Evolutionary conservation across 495 filamentous ascomycete species (phyloP).

Genomic region (Xylaria palmicola): DNA sequence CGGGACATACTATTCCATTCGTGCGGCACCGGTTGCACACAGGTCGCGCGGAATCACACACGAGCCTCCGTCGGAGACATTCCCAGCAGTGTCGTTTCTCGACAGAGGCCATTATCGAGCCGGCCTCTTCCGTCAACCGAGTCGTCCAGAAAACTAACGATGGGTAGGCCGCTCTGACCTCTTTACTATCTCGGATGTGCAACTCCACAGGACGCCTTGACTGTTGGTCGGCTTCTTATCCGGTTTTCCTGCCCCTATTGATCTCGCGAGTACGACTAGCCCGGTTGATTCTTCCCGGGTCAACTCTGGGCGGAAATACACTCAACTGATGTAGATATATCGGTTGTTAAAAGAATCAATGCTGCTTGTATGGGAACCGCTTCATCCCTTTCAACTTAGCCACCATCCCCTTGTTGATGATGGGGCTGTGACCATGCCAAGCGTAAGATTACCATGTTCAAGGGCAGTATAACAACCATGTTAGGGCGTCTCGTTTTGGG

Average conservation of each 20-base stretch:
- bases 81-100: slow-evolving; percentile 38
- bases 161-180: neutral
- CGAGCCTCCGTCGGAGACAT: slow-evolving; percentile 36
- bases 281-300: no score
- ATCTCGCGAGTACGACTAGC: no score
- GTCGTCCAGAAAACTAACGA: neutral
- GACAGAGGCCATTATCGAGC: neutral
- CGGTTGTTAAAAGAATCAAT: no score
- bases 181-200: no score
- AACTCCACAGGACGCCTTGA: no score
- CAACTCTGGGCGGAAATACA: no score
- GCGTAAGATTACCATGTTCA: neutral
- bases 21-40: slow-evolving; percentile 30
- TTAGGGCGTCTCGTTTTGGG: neutral
- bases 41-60: slow-evolving; percentile 35
- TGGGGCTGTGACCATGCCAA: slow-evolving; percentile 5
- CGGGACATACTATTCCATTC: slow-evolving; percentile 28
- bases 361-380: no score
- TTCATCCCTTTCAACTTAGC: neutral
- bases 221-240: no score
- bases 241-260: no score
- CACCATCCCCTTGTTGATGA: neutral
- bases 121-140: neutral
- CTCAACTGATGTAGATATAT: no score
- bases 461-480: neutral